Evolutionary conservation across 768 basidiomycete species (phyloP).

Genomic region (Royoungia palumana): DNA sequence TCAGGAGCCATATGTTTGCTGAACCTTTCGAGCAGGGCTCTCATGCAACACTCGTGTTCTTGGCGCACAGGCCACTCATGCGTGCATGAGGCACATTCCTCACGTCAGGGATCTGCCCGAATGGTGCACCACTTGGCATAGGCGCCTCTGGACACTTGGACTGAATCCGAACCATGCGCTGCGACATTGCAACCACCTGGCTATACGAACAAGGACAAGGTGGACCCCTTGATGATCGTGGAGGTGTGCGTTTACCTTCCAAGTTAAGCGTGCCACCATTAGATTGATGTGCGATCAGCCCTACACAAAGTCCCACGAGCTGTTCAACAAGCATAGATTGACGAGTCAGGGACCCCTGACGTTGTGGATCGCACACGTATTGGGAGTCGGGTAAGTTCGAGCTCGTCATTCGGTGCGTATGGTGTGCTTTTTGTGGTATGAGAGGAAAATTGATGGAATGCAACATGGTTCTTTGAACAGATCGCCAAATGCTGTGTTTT

Average conservation of each 20-base stretch:
- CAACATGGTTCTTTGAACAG: conserved; percentile 78
- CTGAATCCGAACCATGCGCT: conserved; percentile 78
- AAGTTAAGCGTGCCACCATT: background rate
- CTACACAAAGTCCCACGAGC: conserved; percentile 89
- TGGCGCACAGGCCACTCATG: no score
- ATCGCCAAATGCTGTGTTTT: conserved; percentile 74
- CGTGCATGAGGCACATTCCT: conserved; percentile 27
- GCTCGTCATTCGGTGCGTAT: conserved; percentile 74
- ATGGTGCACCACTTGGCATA: conserved; percentile 17
- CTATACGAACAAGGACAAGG: conserved; percentile 85
- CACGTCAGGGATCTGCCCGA: conserved; percentile 14
- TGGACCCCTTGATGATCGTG: conserved; percentile 81
- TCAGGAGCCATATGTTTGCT: conserved; percentile 81
- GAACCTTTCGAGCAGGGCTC: conserved; percentile 85
- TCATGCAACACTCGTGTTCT: conserved; percentile 51
- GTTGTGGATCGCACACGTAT: conserved; percentile 90
- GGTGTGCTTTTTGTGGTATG: no score
- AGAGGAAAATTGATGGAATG: background rate
- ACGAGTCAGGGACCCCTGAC: conserved; percentile 74
- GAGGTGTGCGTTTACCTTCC: conserved; percentile 54
- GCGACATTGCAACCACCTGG: conserved; percentile 63
- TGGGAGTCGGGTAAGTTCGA: conserved; percentile 77
- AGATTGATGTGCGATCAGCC: conserved; percentile 45
- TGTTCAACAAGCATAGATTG: conserved; percentile 70
- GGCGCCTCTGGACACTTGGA: conserved; percentile 59